phyloP scores from a whole-genome alignment of 306 rosid genomes.

The Vigna reflexopilosa region DNA sequence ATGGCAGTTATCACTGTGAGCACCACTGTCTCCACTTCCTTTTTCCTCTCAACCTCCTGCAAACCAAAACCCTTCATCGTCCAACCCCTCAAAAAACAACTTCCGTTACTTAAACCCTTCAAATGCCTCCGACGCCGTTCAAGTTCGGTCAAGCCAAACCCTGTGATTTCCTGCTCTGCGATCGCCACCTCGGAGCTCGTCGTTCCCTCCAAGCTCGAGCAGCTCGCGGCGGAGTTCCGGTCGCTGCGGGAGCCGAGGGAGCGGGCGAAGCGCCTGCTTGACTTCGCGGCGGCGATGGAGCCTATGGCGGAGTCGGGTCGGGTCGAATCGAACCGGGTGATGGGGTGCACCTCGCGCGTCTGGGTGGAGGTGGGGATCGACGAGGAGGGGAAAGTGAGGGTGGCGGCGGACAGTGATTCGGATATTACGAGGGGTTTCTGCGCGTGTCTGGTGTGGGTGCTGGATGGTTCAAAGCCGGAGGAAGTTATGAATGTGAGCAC shows the following conservation, averaged over 20 bases:
- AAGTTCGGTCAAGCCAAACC: conserved; percentile 23
- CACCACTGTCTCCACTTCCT: conserved; percentile 44
- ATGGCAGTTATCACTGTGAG: conserved; percentile 49
- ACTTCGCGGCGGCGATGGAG: conserved; percentile 57
- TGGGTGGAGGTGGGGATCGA: conserved; percentile 76
- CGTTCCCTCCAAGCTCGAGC: conserved; percentile 57
- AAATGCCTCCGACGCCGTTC: conserved; percentile 50
- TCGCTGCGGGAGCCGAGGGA: conserved; percentile 68
- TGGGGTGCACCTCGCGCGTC: conserved; percentile 96
- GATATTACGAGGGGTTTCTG: conserved; percentile 84
- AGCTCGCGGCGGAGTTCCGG: conserved; percentile 61
- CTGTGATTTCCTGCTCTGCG: conserved; percentile 57
- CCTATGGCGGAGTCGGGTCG: conserved; percentile 54
- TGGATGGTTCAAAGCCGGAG: conserved; percentile 75
- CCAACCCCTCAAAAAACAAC: conserved; percentile 16
- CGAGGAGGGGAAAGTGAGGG: conserved; percentile 65
- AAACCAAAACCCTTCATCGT: conserved; percentile 37
- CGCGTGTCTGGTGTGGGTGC: conserved; percentile 74
- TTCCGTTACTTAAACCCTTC: conserved; percentile 24
- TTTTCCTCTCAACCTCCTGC: conserved; percentile 42
- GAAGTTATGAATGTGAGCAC: conserved; percentile 67
- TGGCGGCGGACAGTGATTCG: conserved; percentile 88
- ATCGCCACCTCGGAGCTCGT: conserved; percentile 46
- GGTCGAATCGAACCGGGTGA: conserved; percentile 79
- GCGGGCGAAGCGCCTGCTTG: conserved; percentile 66